A percentile compares a stretch with the other conserved stretches of the same genome.
Evolutionary conservation across 768 basidiomycete genomes (phyloP).

Genomic region (Pilatotrama ljubarskyi): DNA sequence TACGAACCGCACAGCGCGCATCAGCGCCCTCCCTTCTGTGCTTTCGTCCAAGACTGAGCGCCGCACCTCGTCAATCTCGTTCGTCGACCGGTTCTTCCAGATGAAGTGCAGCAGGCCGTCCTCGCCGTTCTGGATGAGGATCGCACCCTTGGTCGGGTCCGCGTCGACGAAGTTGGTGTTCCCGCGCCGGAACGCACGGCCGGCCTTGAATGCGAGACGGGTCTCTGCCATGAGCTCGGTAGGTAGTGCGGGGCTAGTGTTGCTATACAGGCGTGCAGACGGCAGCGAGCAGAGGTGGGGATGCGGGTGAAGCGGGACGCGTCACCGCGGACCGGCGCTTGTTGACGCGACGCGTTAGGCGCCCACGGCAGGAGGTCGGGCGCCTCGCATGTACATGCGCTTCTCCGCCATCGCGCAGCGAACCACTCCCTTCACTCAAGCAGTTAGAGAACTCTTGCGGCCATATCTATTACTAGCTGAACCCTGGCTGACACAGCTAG

Average conservation of each 20-base stretch:
- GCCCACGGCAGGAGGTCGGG: not conserved
- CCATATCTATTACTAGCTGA: too few species aligned
- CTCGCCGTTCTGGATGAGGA: slow-evolving; percentile 66
- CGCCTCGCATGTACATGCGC: not conserved
- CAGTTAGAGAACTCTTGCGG: too few species aligned
- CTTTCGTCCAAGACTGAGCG: not conserved
- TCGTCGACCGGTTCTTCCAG: slow-evolving; percentile 74
- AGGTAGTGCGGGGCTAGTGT: not conserved
- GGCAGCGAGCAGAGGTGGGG: not conserved
- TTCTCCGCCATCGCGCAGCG: too few species aligned
- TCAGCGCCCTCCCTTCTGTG: not conserved
- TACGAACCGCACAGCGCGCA: slow-evolving; percentile 30
- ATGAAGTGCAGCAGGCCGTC: slow-evolving; percentile 78
- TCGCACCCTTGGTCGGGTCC: slow-evolving; percentile 68
- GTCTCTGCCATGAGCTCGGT: slow-evolving; percentile 21
- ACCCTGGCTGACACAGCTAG: too few species aligned
- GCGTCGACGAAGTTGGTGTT: slow-evolving; percentile 70
- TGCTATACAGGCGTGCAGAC: not conserved
- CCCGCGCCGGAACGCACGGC: slow-evolving; percentile 69
- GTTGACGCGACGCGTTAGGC: slow-evolving; percentile 1
- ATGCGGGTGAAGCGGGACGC: slow-evolving; percentile 2
- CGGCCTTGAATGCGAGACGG: slow-evolving; percentile 59
- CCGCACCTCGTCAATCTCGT: slow-evolving; percentile 60
- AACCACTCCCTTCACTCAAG: too few species aligned
- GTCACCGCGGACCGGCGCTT: slow-evolving; percentile 16